phyloP scores from a whole-genome alignment of 345 rosid species.

The Erysimum cheiranthoides region DNA sequence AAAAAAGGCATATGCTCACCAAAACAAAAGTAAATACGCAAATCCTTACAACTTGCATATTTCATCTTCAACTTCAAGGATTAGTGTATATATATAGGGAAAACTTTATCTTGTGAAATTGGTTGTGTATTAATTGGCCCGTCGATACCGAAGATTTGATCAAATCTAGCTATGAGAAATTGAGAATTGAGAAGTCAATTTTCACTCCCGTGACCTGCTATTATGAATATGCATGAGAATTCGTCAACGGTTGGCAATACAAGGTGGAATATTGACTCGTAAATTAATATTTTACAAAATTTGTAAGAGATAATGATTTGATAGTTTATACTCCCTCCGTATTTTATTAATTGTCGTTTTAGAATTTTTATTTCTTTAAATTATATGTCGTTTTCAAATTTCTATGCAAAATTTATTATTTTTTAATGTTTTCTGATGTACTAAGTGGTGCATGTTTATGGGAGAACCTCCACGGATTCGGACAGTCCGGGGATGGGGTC shows the following conservation, averaged over 20 bases:
- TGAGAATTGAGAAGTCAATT: constrained; percentile 32
- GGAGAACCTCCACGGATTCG: too few relatives aligned
- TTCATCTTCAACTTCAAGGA: constrained; percentile 15
- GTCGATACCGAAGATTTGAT: constrained; percentile 16
- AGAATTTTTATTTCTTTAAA: too few relatives aligned
- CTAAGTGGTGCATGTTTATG: too few relatives aligned
- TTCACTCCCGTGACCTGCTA: constrained; percentile 36
- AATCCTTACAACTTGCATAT: constrained; percentile 12
- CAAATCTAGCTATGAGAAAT: constrained; percentile 33
- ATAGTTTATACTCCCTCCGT: too few relatives aligned
- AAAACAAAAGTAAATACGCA: neutral
- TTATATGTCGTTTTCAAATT: too few relatives aligned
- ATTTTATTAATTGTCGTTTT: too few relatives aligned
- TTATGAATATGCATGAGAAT: constrained; percentile 15
- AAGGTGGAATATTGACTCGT: constrained; percentile 3
- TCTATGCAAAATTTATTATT: too few relatives aligned
- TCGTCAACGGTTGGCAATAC: constrained; percentile 13
- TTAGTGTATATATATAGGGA: constrained; percentile 5
- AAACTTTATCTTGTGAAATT: constrained; percentile 30
- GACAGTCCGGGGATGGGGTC: too few relatives aligned
- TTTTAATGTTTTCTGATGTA: too few relatives aligned
- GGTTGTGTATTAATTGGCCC: constrained; percentile 35
- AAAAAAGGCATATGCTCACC: neutral
- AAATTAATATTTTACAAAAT: neutral
- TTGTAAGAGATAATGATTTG: neutral